Evolutionary conservation across 352 stramenopile species (phyloP).

Genomic region (Globisporangium megalacanthum): DNA sequence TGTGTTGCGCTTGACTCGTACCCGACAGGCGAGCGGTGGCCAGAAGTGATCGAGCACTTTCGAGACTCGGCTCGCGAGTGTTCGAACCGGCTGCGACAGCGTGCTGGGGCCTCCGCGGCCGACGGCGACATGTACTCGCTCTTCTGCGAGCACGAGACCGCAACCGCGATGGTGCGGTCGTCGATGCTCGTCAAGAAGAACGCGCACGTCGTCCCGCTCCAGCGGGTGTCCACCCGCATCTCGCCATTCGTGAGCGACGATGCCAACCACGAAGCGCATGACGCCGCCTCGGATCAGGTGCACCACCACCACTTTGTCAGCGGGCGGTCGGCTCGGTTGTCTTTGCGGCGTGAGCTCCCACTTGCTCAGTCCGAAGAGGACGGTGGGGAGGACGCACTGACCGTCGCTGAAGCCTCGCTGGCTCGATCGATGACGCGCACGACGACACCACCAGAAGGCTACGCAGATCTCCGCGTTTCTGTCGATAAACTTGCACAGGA

Average conservation of each 20-base stretch:
- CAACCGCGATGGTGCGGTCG: slow-evolving; percentile 29
- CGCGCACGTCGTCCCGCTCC: slow-evolving; percentile 1
- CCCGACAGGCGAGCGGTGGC: slow-evolving; percentile 54
- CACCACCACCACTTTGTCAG: slow-evolving; percentile 12
- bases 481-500: background rate
- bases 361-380: slow-evolving; percentile 7
- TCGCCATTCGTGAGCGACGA: slow-evolving; percentile 11
- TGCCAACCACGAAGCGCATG: background rate
- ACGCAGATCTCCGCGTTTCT: background rate
- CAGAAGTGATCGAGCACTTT: slow-evolving; percentile 69
- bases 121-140: slow-evolving; percentile 16
- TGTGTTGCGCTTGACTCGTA: background rate
- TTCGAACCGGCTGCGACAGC: slow-evolving; percentile 41
- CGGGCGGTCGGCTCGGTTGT: background rate
- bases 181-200: slow-evolving; percentile 19
- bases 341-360: background rate
- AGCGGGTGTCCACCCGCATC: slow-evolving; percentile 10
- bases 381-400: background rate
- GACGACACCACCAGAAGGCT: background rate
- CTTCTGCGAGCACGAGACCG: slow-evolving; percentile 20
- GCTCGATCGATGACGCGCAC: background rate
- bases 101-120: slow-evolving; percentile 18
- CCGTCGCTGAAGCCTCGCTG: background rate
- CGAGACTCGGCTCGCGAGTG: slow-evolving; percentile 26
- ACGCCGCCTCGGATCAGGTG: background rate